A percentile compares a stretch with the other conserved stretches of the same genome.
These are phyloP conservation scores for Ramaria sp. DNA, from an alignment of 768 basidiomycete genomes.

Conservation along the genomic window DNA sequence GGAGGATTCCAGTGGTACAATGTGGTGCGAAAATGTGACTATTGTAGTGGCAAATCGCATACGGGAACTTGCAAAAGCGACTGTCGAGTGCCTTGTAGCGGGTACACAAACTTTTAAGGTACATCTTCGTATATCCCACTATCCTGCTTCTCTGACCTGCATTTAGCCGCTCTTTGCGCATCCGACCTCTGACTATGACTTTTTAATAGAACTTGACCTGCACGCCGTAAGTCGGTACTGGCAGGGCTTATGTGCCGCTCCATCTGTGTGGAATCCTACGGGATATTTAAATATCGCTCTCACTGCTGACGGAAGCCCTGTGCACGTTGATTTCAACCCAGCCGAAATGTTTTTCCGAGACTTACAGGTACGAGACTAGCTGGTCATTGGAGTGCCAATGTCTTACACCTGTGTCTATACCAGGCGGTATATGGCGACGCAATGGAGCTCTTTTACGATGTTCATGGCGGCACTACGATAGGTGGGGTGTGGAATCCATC, in stretches of 20 bases:
- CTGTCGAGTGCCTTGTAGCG: slow-evolving; percentile 47
- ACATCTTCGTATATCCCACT: slow-evolving; percentile 8
- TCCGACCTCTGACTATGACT: slow-evolving; percentile 75
- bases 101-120: slow-evolving; percentile 54
- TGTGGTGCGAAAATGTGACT: slow-evolving; percentile 67
- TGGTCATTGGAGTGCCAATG: background rate
- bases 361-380: slow-evolving; percentile 47
- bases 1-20: slow-evolving; percentile 56
- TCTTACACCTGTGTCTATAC: slow-evolving; percentile 6
- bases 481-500: slow-evolving; percentile 84
- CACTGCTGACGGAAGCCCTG: slow-evolving; percentile 14
- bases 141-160: background rate
- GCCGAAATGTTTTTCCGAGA: slow-evolving; percentile 55
- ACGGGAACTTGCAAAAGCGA: slow-evolving; percentile 62
- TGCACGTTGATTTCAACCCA: slow-evolving; percentile 75
- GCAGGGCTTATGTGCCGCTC: slow-evolving; percentile 53
- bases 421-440: slow-evolving; percentile 68
- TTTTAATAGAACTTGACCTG: slow-evolving; percentile 67
- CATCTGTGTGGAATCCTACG: slow-evolving; percentile 34
- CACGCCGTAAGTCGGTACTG: slow-evolving; percentile 56
- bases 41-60: slow-evolving; percentile 65
- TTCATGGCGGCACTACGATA: slow-evolving; percentile 65
- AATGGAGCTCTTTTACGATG: slow-evolving; percentile 77
- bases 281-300: slow-evolving; percentile 36
- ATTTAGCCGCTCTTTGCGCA: slow-evolving; percentile 75